These are phyloP conservation scores for Saturnispora bothae DNA, from an alignment of 805 yeast species.

Conservation along the genomic window DNA sequence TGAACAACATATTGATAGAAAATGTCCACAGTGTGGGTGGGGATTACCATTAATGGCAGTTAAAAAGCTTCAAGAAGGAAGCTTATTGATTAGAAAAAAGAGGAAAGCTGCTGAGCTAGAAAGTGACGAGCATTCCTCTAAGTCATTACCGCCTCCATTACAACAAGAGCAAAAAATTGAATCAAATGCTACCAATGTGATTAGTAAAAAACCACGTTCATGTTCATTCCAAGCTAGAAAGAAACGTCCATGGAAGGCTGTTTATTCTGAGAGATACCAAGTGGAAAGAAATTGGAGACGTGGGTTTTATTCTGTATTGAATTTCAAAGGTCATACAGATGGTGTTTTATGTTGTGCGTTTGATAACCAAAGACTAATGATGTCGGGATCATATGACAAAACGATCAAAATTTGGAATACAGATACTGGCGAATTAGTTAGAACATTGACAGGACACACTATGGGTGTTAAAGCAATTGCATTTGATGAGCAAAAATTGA, in stretches of 20 bases:
- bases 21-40: conserved; percentile 99
- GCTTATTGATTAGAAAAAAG: conserved; percentile 13
- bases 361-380: conserved; percentile 59
- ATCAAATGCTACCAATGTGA: neutral
- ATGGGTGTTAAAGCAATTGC: conserved; percentile 78
- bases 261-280: conserved; percentile 80
- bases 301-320: conserved; percentile 55
- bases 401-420: conserved; percentile 91
- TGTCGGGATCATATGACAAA: conserved; percentile 89
- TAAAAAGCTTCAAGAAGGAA: conserved; percentile 37
- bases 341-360: conserved; percentile 85
- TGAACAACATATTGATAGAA: conserved; percentile 94
- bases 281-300: conserved; percentile 94
- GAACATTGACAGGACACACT: conserved; percentile 80
- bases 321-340: conserved; percentile 73
- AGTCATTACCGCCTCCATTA: conserved; percentile 20
- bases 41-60: conserved; percentile 92
- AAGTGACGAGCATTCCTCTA: conserved; percentile 12
- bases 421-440: conserved; percentile 61
- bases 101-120: conserved; percentile 20
- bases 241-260: conserved; percentile 91
- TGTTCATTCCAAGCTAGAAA: conserved; percentile 16
- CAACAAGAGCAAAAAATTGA: conserved; percentile 9
- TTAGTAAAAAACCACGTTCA: neutral
- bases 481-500: conserved; percentile 81